phyloP scores from a whole-genome alignment of 108 stramenopile genomes.

The Fragilaria crotonensis region DNA sequence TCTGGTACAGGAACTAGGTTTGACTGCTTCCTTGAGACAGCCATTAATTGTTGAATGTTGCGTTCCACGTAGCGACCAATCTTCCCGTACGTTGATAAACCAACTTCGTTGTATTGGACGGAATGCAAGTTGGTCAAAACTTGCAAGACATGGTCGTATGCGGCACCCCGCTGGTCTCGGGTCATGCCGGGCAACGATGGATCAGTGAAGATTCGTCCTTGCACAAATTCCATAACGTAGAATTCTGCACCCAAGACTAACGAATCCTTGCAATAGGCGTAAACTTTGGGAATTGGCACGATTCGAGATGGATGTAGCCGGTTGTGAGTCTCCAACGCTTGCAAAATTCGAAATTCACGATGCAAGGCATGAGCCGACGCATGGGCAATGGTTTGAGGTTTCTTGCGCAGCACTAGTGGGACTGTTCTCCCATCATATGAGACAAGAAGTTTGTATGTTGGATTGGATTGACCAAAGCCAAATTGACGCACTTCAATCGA shows the following conservation, averaged over 20 bases:
- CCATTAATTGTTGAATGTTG: conserved; percentile 65
- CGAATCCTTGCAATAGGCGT: conserved; percentile 75
- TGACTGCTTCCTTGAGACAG: conserved; percentile 64
- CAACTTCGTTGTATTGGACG: conserved; percentile 40
- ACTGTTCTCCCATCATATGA: neutral
- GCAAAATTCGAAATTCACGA: conserved; percentile 87
- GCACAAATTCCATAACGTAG: conserved; percentile 92
- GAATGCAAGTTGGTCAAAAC: conserved; percentile 76
- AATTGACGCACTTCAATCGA: conserved; percentile 61
- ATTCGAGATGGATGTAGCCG: conserved; percentile 10
- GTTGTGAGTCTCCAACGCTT: conserved; percentile 63
- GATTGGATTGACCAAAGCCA: conserved; percentile 94
- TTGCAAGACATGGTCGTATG: conserved; percentile 60
- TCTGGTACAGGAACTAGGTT: conserved; percentile 15
- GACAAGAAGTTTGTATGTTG: conserved; percentile 81
- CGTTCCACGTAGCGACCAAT: conserved; percentile 56
- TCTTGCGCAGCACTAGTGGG: conserved; percentile 73
- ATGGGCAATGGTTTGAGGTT: conserved; percentile 79
- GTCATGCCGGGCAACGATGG: conserved; percentile 68
- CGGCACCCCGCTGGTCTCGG: conserved; percentile 42
- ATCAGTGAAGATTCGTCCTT: conserved; percentile 87
- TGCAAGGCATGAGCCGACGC: conserved; percentile 93
- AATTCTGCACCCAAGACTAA: conserved; percentile 89
- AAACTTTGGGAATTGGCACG: conserved; percentile 82
- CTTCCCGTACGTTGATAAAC: conserved; percentile 70